Evolutionary conservation across 73 alveolate genomes (phyloP), one percentile per base, ranked within the genome.

Genomic region (Paramecium octaurelia): DNA sequence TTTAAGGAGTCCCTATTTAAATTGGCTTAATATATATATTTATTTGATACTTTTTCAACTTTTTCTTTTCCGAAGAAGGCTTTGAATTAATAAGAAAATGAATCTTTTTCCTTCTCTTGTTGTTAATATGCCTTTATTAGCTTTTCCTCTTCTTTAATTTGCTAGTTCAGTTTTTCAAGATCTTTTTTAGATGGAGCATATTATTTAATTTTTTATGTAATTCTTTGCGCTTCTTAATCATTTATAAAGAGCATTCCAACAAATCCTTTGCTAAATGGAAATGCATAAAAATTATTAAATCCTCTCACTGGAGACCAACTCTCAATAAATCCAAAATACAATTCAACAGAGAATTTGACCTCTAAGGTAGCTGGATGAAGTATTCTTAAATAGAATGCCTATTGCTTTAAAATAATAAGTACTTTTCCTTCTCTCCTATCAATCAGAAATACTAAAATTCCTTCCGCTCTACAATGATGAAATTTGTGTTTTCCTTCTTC

Each of bases 361-460:
- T 34, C 38, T 3, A 75, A 60, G 2, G 58, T 4, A 21, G 40
- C 69, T 75, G 88, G 69, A 36, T 75, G 50, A 40, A n/a, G 31
- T 34, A 75, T 3, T 75, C 88, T 75, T 40, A 75, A 75, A 20
- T 75, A 75, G 21, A 34, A 75, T 21, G 68, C 60, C 88, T 75
- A 75, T 36, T 16, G 31, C 7, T 1, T 34, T 71, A 24, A 27
- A 29, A 71, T 0, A 1, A 0, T 75, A 31, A 34, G 4, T 34
- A 75, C 88, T 36, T 75, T 75, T 75, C 88, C 88, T 18, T 75
- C 88, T 12, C 88, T 75, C 38, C 88, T 75, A 40, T 75, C 88
- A 36, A 75, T 75, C 8, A 75, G 31, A 75, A 75, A 35, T 31
- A n/a, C 35, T 75, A 75, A 40, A 11, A 75, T 75, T 34, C 88